Evolutionary conservation across 805 yeast genomes (phyloP), one percentile per base, ranked within the genome.

Genomic region (Candida berthetii): DNA sequence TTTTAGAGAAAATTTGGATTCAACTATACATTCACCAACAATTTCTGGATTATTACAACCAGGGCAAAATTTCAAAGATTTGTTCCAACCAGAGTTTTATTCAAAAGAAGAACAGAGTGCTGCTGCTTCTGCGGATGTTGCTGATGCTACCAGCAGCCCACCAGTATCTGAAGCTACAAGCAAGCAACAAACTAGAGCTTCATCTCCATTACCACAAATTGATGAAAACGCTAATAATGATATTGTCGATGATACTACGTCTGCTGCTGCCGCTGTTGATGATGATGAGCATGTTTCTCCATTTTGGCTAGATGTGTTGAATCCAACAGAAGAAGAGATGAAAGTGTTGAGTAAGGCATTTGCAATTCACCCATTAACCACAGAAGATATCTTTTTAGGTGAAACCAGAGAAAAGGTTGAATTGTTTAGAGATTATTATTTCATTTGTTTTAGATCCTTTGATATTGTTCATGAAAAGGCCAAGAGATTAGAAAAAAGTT

Each of bases 261-360:
- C 17, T 7, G 34, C n/a, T 31, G 5, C 16, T 19, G 37, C 54
- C 18, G 49, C 43, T 14, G 42, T 45, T 18, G 34, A 49, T 28
- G 45, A 45, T 8, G 41, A 42, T 10, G 62, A 57, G 11, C 76
- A 72, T 18, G 69, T 68, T 8, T 68, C 79, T 2, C 90, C 96
- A 15, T 89, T 91, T 70, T 91, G 99, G 99, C 70, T 91, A 10
- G 98, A 91, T 61, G 85, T 91, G 11, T 66, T 86, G 43, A 84
- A 87, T 54, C 99, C 99, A 10, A 85, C 96, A 0, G 98, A 93
- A 55, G 97, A 89, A 50, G 99, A 91, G 61, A 87, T 93, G 95
- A 89, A 91, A 54, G 93, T 84, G 0, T 53, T 91, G 13, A 78
- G 95, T 22, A 88, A 88, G 54, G 80, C 97, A 0, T 91, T 91